A percentile compares a stretch with the other conserved stretches of the same genome.
These are phyloP conservation scores for Stellera chamaejasme DNA, from an alignment of 345 rosid species.

Conservation along the genomic window DNA sequence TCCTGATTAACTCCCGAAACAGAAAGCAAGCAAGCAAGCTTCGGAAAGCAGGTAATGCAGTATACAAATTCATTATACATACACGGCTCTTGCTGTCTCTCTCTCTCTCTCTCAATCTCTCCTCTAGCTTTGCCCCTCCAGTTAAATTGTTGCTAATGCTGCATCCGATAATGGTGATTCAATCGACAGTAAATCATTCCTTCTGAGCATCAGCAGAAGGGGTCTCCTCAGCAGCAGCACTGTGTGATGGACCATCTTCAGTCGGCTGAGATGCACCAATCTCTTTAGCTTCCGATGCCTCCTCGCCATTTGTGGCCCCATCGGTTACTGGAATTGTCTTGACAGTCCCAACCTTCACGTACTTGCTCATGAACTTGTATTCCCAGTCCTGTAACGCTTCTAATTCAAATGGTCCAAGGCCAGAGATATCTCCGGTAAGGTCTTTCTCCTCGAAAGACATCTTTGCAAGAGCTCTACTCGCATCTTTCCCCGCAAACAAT, in stretches of 20 bases:
- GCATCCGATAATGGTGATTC: not conserved
- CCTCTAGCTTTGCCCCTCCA: slow-evolving; percentile 1
- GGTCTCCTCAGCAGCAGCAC: slow-evolving; percentile 15
- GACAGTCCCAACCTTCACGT: slow-evolving; percentile 78
- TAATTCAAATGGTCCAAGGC: slow-evolving; percentile 88
- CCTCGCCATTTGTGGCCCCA: slow-evolving; percentile 25
- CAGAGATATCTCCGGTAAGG: slow-evolving; percentile 85
- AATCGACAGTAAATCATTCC: slow-evolving; percentile 16
- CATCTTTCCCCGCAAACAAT: slow-evolving; percentile 91
- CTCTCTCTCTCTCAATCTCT: slow-evolving; percentile 3
- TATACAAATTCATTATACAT: too few relatives aligned
- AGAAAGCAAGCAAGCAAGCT: too few relatives aligned
- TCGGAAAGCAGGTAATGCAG: too few relatives aligned
- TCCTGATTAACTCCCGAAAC: too few relatives aligned
- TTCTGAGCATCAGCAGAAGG: slow-evolving; percentile 23
- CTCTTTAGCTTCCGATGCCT: slow-evolving; percentile 36
- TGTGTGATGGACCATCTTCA: slow-evolving; percentile 38
- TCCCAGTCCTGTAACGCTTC: slow-evolving; percentile 99
- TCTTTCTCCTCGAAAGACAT: slow-evolving; percentile 97
- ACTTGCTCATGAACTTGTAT: slow-evolving; percentile 97
- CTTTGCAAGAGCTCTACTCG: slow-evolving; percentile 99
- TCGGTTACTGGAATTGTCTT: slow-evolving; percentile 44
- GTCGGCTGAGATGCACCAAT: slow-evolving; percentile 29
- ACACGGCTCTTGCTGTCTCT: slow-evolving; percentile 3
- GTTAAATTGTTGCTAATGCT: not conserved